These are phyloP conservation scores for Boechera divaricarpa DNA, from an alignment of 345 rosid species.

Conservation along the genomic window DNA sequence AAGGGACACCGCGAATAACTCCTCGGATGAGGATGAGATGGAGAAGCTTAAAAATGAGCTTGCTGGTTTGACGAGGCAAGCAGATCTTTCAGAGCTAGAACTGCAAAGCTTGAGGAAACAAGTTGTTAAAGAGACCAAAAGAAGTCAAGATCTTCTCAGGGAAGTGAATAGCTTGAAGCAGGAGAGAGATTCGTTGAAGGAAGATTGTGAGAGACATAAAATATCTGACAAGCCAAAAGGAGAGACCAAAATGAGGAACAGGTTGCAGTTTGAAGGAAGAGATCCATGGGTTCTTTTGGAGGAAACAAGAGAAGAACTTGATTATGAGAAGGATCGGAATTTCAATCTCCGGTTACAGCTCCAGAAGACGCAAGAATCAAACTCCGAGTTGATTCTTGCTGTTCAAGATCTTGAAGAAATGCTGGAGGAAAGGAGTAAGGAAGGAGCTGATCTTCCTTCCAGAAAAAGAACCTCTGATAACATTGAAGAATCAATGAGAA, in stretches of 20 bases:
- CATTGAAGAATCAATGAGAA: conserved; percentile 40
- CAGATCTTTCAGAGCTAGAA: conserved; percentile 81
- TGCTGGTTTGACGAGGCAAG: conserved; percentile 67
- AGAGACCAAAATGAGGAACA: conserved; percentile 55
- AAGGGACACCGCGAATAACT: conserved; percentile 49
- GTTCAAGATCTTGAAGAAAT: conserved; percentile 82
- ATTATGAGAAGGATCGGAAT: conserved; percentile 73
- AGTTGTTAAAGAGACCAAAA: conserved; percentile 82
- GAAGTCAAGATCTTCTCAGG: conserved; percentile 75
- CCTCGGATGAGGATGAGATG: conserved; percentile 46
- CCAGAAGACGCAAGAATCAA: conserved; percentile 88
- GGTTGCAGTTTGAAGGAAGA: conserved; percentile 59
- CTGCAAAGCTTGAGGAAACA: conserved; percentile 83
- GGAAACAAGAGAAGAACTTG: conserved; percentile 77
- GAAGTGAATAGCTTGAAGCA: conserved; percentile 68
- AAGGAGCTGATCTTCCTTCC: conserved; percentile 44
- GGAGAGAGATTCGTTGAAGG: conserved; percentile 68
- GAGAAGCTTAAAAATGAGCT: conserved; percentile 76
- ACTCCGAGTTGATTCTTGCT: conserved; percentile 86
- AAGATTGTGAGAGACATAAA: conserved; percentile 65
- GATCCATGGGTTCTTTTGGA: conserved; percentile 67
- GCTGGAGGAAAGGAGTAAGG: conserved; percentile 64
- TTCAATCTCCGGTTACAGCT: conserved; percentile 75
- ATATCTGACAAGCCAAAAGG: conserved; percentile 51
- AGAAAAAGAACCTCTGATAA: conserved; percentile 44